phyloP scores from a whole-genome alignment of 2,329 filamentous ascomycete species.

The Pseudogymnoascus sp. region DNA sequence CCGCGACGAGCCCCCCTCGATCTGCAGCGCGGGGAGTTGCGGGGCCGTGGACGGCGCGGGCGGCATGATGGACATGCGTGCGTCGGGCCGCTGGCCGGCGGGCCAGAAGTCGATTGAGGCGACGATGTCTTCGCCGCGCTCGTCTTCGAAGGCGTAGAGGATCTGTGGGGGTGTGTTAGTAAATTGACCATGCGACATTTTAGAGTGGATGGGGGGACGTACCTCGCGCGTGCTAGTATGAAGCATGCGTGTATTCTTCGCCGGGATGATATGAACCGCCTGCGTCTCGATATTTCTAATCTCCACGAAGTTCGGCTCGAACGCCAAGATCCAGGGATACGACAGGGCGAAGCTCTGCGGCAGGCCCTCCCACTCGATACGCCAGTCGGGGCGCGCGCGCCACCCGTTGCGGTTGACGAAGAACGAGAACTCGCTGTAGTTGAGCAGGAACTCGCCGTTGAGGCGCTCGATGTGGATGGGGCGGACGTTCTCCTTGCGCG shows the following conservation, averaged over 20 bases:
- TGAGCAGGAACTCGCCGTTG: slow-evolving; percentile 93
- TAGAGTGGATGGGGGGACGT: slow-evolving; percentile 28
- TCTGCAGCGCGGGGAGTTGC: neutral
- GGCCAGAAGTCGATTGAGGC: slow-evolving; percentile 93
- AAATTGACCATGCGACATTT: slow-evolving; percentile 14
- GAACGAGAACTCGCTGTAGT: slow-evolving; percentile 98
- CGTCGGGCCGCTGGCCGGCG: slow-evolving; percentile 25
- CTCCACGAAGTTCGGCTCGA: slow-evolving; percentile 96
- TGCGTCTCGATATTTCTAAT: slow-evolving; percentile 91
- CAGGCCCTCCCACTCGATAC: slow-evolving; percentile 92
- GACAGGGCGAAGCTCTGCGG: slow-evolving; percentile 89
- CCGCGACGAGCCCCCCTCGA: neutral
- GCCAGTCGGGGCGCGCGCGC: slow-evolving; percentile 92
- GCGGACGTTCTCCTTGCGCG: slow-evolving; percentile 83
- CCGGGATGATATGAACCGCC: slow-evolving; percentile 89
- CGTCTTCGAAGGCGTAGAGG: slow-evolving; percentile 94
- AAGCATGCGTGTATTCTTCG: slow-evolving; percentile 94
- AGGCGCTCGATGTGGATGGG: slow-evolving; percentile 96
- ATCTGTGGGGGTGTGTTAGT: slow-evolving; percentile 51
- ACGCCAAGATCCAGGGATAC: slow-evolving; percentile 93
- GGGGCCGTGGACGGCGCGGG: neutral
- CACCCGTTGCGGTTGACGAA: slow-evolving; percentile 96
- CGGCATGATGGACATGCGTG: slow-evolving; percentile 11
- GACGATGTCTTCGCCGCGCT: slow-evolving; percentile 84
- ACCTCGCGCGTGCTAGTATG: slow-evolving; percentile 97